Evolutionary conservation across 2,329 filamentous ascomycete species (phyloP), one percentile per base, ranked within the genome.

Genomic region (Claviceps spartinae): DNA sequence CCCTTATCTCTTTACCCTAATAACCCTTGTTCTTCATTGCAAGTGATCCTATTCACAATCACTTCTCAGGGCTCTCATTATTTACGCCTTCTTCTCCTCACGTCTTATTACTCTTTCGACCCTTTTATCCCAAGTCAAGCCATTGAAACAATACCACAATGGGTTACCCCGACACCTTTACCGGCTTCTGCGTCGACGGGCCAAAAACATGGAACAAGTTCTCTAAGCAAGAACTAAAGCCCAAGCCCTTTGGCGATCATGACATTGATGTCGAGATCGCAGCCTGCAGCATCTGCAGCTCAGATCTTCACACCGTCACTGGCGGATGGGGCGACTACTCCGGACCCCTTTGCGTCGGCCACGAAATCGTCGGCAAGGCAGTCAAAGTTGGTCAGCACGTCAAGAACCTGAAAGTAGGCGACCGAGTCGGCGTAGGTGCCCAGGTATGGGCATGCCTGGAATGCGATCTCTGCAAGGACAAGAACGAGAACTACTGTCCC

Each of bases 231-330:
- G 59, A 63, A 22, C 62, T 72, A 46, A 71, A 57, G 30, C 67
- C 67, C 14, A 69, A 69, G 59, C 61, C 63, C 1, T 69, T 69
- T 36, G 66, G 56, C 16, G 60, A 63, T 7, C 59, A 62, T 51
- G 64, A 65, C 49, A 55, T 88, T 58, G 85, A 88, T 61, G 78
- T 89, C 63, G 81, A 85, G 66, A 82, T 89, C 58, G 77, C 83
- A 52, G 79, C 77, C 54, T 86, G 83, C 62, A 82, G 82, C 61
- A 70, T 82, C 50, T 83, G 79, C 62, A 78, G 79, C 56, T 78
- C 73, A 51, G 79, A 83, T 58, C 70, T 82, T 14, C 79, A 81
- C 65, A 80, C 75, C 24, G 67, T 81, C 51, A 76, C 69, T 49
- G 74, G 75, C 52, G 76, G 77, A 54, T 81, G 77, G 78, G 76